phyloP scores from a whole-genome alignment of 2,329 filamentous ascomycete genomes.

The Nemania serpens region DNA sequence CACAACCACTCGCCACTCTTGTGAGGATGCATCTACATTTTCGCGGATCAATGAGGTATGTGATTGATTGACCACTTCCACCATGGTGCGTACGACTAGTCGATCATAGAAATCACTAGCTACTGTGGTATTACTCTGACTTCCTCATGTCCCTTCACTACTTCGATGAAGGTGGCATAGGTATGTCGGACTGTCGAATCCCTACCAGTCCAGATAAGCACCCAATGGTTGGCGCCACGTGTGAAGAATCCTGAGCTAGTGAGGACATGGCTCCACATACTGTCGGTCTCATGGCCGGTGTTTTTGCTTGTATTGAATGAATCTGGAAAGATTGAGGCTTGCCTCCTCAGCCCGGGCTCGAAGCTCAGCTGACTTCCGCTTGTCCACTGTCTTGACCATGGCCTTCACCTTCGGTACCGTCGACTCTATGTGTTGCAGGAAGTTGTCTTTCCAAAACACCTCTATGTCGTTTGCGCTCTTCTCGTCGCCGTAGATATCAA shows the following conservation, averaged over 20 bases:
- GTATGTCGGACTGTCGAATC: neutral
- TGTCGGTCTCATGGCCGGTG: conserved; percentile 46
- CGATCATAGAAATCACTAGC: neutral
- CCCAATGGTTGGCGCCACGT: neutral
- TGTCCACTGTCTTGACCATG: conserved; percentile 65
- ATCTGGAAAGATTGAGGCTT: conserved; percentile 63
- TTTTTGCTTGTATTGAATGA: conserved; percentile 69
- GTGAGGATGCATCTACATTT: conserved; percentile 12
- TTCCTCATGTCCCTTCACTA: neutral
- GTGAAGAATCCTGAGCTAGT: neutral
- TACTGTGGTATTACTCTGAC: neutral
- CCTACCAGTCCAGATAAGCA: neutral
- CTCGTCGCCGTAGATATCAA: conserved; percentile 70
- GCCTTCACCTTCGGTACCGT: conserved; percentile 58
- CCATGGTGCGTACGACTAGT: conserved; percentile 2
- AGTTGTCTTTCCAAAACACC: conserved; percentile 67
- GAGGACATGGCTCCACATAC: neutral
- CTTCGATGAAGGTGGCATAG: conserved; percentile 1
- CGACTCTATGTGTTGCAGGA: conserved; percentile 63
- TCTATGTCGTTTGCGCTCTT: conserved; percentile 60
- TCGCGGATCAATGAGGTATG: conserved; percentile 23
- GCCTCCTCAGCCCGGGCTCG: conserved; percentile 64
- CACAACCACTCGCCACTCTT: conserved; percentile 7
- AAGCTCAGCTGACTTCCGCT: conserved; percentile 60
- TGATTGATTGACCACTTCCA: conserved; percentile 11